Evolutionary conservation across 768 basidiomycete species (phyloP), one percentile per base, ranked within the genome.

Genomic region (Pulveroboletus ravenelii): DNA sequence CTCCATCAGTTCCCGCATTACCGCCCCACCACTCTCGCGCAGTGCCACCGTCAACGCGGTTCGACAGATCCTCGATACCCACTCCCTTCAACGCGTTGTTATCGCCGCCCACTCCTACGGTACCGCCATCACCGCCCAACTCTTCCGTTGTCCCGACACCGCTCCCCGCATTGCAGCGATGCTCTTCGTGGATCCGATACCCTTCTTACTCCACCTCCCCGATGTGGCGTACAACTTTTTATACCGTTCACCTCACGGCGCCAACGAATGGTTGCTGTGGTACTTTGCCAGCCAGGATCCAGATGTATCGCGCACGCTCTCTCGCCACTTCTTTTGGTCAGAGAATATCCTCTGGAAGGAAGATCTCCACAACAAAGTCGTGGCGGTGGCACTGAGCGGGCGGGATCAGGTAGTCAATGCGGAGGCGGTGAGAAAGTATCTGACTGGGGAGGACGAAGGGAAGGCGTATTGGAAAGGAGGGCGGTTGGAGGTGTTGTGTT

Each of bases 251-350:
- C 72, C 84, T n/a, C 54, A 57, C n/a, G 44, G 59, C 48, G 77
- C 78, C 47, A 78, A 78, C 59, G 79, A 86, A 55, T 84, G 81
- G 81, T 72, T 82, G 64, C 56, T 86, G 45, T 85, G 82, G 80
- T 87, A 81, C 58, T 85, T 86, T 56, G 74, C 82, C 18, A 78
- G 77, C 48, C 76, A 78, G 10, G 85, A 87, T 54, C 68, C 81
- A 10, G 84, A 85, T 57, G 74, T 84, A 41, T 76, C 83, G 43
- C 73, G 79, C 3, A 74, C 79, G 36, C 72, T 87, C 14, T 70
- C 73, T 13, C 71, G 85, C 2, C 74, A 80, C 47, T 85, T 87
- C 60, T 85, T 84, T 58, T 86, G 85, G 85, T 61, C 72, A 29
- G 79, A 86, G 61, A 80, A 77, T 32, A 69, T 80, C 13, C 53